phyloP scores from a whole-genome alignment of 2,329 filamentous ascomycete species.

The Leptodontidium sp. region DNA sequence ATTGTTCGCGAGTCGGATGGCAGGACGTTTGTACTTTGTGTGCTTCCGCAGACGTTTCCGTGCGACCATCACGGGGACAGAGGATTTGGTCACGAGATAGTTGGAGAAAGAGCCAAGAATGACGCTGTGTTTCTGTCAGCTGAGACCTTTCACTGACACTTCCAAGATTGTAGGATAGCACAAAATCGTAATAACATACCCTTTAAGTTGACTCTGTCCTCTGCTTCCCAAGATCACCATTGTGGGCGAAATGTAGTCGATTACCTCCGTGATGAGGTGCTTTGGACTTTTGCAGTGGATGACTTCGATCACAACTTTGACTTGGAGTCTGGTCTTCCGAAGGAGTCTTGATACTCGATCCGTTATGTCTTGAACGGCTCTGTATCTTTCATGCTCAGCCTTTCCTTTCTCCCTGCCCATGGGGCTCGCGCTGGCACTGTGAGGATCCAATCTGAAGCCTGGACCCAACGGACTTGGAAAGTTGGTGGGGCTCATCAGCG shows the following conservation, averaged over 20 bases:
- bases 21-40: conserved; percentile 77
- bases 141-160: conserved; percentile 15
- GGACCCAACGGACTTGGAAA: conserved; percentile 38
- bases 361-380: conserved; percentile 84
- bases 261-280: conserved; percentile 96
- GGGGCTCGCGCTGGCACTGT: conserved; percentile 42
- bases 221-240: conserved; percentile 92
- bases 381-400: conserved; percentile 79
- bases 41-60: conserved; percentile 89
- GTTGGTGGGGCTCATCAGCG: conserved; percentile 33
- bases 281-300: conserved; percentile 98
- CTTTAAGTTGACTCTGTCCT: conserved; percentile 90
- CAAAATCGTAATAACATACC: conserved; percentile 62
- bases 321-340: conserved; percentile 90
- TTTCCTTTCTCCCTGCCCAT: conserved; percentile 60
- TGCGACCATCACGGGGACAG: conserved; percentile 97
- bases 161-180: conserved; percentile 11
- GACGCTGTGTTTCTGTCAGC: conserved; percentile 63
- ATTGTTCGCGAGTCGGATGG: conserved; percentile 82
- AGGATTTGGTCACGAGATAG: conserved; percentile 96
- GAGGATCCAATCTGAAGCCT: conserved; percentile 35
- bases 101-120: conserved; percentile 97
- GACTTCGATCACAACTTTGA: conserved; percentile 92
- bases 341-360: conserved; percentile 85
- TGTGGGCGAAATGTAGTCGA: conserved; percentile 90